Evolutionary conservation across 2,329 filamentous ascomycete genomes (phyloP).

Genomic region (Neonectria coccinea): DNA sequence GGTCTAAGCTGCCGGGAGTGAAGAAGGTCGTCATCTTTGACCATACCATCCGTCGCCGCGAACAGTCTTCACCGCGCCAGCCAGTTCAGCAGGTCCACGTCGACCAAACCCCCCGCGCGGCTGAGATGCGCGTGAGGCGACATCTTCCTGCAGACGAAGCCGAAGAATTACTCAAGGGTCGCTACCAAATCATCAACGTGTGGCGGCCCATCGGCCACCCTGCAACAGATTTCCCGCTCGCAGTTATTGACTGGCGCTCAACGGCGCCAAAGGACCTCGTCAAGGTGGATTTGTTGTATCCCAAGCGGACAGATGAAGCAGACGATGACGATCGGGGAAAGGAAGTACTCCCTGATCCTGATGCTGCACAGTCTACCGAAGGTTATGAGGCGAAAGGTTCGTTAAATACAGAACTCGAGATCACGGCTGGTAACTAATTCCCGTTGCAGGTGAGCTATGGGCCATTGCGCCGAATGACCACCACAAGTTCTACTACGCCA

Average conservation of each 20-base stretch:
- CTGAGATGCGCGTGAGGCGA: conserved; percentile 69
- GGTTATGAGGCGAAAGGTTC: conserved; percentile 39
- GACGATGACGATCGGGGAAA: conserved; percentile 43
- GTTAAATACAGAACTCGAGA: neutral
- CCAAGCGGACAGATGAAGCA: conserved; percentile 34
- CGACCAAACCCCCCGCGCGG: conserved; percentile 75
- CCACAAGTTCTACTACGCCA: conserved; percentile 44
- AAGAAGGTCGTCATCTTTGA: conserved; percentile 77
- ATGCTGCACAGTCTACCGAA: conserved; percentile 32
- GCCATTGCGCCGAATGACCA: conserved; percentile 34
- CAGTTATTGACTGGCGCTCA: conserved; percentile 41
- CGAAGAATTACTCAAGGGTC: conserved; percentile 49
- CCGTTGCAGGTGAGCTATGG: conserved; percentile 32
- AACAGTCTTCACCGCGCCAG: conserved; percentile 66
- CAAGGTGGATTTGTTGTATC: conserved; percentile 41
- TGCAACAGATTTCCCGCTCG: conserved; percentile 40
- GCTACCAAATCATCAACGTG: conserved; percentile 67
- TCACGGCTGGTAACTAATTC: neutral
- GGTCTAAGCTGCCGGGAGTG: conserved; percentile 64
- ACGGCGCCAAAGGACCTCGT: conserved; percentile 42
- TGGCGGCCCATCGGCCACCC: conserved; percentile 49
- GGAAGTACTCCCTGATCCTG: conserved; percentile 36
- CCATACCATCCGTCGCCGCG: conserved; percentile 73
- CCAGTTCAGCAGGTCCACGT: conserved; percentile 79
- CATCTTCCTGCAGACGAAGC: conserved; percentile 64